These are phyloP conservation scores for Acanthamoeba healyi DNA, from an alignment of 208 protist species.

Conservation along the genomic window DNA sequence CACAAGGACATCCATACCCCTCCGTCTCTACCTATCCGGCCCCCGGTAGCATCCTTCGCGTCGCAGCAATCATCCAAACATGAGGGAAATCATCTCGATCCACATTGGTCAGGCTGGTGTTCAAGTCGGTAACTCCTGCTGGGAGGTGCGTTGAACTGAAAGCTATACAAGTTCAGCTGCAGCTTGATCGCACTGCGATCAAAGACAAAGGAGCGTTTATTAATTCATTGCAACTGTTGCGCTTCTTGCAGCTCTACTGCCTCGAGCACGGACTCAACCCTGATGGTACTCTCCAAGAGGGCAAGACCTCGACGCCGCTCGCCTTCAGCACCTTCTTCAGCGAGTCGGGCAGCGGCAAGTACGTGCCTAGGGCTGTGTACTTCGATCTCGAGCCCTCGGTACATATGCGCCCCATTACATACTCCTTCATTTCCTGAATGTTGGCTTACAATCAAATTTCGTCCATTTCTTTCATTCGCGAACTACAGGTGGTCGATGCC, in stretches of 20 bases:
- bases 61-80: conserved; percentile 76
- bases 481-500: conserved; percentile 95
- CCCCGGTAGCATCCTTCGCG: background rate
- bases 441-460: too few relatives aligned
- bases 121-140: conserved; percentile 98
- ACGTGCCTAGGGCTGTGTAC: conserved; percentile 96
- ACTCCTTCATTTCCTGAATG: too few relatives aligned
- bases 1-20: conserved; percentile 31
- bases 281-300: conserved; percentile 91
- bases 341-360: conserved; percentile 95
- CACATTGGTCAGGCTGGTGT: conserved; percentile 97
- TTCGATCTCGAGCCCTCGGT: conserved; percentile 95
- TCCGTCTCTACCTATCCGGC: background rate
- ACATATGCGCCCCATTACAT: background rate
- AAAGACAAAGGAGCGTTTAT: too few relatives aligned
- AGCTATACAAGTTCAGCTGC: background rate
- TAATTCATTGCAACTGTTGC: too few relatives aligned
- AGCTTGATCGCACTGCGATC: background rate
- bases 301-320: conserved; percentile 93
- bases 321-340: conserved; percentile 97
- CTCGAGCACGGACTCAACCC: conserved; percentile 94
- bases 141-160: conserved; percentile 93
- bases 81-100: conserved; percentile 96
- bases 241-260: conserved; percentile 92
- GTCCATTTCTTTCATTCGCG: background rate